Evolutionary conservation across 2,329 filamentous ascomycete genomes (phyloP).

Genomic region (Paraphaeosphaeria sporulosa): DNA sequence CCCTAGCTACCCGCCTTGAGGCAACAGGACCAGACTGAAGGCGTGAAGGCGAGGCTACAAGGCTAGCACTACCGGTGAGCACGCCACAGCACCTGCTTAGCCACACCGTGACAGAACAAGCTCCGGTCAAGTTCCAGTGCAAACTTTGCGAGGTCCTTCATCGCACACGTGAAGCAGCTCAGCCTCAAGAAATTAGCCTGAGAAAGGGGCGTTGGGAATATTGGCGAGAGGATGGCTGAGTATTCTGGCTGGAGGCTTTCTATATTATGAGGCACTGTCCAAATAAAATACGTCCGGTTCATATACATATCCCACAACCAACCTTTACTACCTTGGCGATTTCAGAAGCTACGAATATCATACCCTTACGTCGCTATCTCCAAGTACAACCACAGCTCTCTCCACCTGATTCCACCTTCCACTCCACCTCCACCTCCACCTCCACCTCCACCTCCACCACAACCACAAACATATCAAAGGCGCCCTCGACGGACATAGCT

Average conservation of each 20-base stretch:
- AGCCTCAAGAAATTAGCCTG: background rate
- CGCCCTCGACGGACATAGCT: background rate
- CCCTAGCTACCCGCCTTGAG: too few species aligned
- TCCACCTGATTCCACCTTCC: background rate
- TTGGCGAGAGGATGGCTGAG: too few species aligned
- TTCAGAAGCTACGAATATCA: too few species aligned
- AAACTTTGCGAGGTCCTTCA: background rate
- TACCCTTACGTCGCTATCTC: too few species aligned
- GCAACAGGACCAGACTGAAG: too few species aligned
- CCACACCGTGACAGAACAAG: background rate
- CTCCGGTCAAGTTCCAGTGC: background rate
- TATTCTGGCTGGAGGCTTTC: background rate
- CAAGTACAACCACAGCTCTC: too few species aligned
- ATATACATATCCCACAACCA: too few species aligned
- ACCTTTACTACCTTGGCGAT: too few species aligned
- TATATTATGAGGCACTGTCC: background rate
- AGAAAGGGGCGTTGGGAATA: background rate
- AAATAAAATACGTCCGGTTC: too few species aligned
- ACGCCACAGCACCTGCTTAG: background rate
- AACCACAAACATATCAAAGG: background rate
- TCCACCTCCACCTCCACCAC: background rate
- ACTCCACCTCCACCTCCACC: background rate
- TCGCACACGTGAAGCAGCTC: background rate
- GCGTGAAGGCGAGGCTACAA: background rate
- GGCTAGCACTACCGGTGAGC: background rate